A percentile compares a stretch with the other conserved stretches of the same genome.
phyloP scores from a whole-genome alignment of 1,139 yeast species.

The Zygotorulaspora mrakii region DNA sequence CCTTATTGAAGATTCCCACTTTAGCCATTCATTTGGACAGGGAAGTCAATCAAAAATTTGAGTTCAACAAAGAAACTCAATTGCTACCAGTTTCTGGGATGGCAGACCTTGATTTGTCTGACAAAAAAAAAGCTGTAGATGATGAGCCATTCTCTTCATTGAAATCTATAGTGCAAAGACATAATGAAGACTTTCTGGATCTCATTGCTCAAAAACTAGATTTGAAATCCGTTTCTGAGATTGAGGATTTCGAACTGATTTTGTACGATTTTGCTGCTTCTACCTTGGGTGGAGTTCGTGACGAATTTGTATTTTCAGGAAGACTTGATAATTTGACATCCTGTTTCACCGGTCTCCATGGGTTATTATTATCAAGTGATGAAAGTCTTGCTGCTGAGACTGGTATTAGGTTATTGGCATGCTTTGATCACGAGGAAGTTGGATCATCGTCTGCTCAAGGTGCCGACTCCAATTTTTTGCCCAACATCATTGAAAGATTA shows the following conservation, averaged over 20 bases:
- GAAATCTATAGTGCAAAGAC: conserved; percentile 65
- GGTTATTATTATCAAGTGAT: conserved; percentile 55
- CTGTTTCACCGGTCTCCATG: conserved; percentile 74
- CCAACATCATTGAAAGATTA: conserved; percentile 68
- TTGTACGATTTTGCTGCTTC: conserved; percentile 83
- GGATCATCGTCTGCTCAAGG: conserved; percentile 96
- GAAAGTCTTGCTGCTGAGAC: conserved; percentile 43
- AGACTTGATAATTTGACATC: conserved; percentile 88
- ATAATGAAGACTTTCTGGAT: conserved; percentile 64
- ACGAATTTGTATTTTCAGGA: conserved; percentile 91
- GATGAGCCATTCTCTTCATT: conserved; percentile 62
- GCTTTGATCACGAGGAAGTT: conserved; percentile 93
- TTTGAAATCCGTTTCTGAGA: conserved; percentile 47
- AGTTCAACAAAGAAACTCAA: conserved; percentile 85
- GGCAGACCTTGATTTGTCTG: conserved; percentile 9
- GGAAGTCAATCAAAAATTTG: conserved; percentile 72
- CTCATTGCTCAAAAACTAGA: conserved; percentile 63
- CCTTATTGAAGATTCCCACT: conserved; percentile 87
- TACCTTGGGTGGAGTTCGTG: conserved; percentile 78
- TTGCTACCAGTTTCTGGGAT: conserved; percentile 85
- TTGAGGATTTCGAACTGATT: conserved; percentile 89
- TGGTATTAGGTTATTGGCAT: conserved; percentile 67
- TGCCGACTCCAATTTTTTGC: conserved; percentile 87
- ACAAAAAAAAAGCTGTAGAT: conserved; percentile 43
- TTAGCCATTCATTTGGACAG: conserved; percentile 89